A percentile compares a stretch with the other conserved stretches of the same genome.
Evolutionary conservation across 2,329 filamentous ascomycete genomes (phyloP).

Genomic region (Sclerotinia minor): DNA sequence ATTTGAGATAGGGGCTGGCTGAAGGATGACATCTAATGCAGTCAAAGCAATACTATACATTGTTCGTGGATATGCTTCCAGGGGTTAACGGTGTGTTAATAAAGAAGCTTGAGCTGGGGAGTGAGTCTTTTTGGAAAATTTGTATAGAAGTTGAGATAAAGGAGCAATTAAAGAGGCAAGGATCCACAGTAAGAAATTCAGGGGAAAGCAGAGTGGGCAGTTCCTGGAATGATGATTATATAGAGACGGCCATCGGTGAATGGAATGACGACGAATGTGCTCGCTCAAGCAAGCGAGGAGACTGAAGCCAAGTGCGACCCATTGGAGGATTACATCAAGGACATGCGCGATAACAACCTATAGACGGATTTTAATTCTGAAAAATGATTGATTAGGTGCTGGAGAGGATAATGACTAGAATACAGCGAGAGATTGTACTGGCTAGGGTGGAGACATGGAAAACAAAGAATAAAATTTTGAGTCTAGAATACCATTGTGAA

Average conservation of each 20-base stretch:
- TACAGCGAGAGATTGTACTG: background rate
- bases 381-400: too few species aligned
- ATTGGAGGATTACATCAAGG: too few species aligned
- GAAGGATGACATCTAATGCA: background rate
- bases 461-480: background rate
- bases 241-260: background rate
- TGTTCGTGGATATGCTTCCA: background rate
- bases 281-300: background rate
- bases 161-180: conserved; percentile 32
- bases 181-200: conserved; percentile 30
- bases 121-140: conserved; percentile 27
- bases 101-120: background rate
- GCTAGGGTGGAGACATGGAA: background rate
- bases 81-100: background rate
- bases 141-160: conserved; percentile 21
- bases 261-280: conserved; percentile 3
- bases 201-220: conserved; percentile 24
- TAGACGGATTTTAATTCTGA: too few species aligned
- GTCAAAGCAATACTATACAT: background rate
- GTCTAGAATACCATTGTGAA: background rate
- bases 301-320: background rate
- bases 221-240: conserved; percentile 27
- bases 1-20: too few species aligned
- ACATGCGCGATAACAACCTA: too few species aligned
- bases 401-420: background rate